phyloP scores from a whole-genome alignment of 352 stramenopile species.

The Phytophthora chlamydospora region DNA sequence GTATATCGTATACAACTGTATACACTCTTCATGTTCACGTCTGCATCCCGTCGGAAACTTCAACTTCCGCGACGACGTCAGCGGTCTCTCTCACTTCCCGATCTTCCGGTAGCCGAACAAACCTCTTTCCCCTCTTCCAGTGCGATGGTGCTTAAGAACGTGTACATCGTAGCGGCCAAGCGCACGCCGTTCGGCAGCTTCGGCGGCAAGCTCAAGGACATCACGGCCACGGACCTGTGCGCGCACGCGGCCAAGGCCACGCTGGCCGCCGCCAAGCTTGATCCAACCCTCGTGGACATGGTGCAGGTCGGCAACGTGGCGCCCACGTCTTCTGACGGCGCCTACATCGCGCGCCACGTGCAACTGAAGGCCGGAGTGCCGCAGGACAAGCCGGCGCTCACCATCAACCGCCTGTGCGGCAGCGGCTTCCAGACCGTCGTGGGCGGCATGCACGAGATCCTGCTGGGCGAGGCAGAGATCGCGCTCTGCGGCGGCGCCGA shows the following conservation, averaged over 20 bases:
- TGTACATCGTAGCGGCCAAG: slow-evolving; percentile 97
- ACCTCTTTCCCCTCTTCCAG: slow-evolving; percentile 11
- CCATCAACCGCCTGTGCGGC: slow-evolving; percentile 98
- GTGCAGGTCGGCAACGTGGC: slow-evolving; percentile 98
- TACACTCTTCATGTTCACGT: slow-evolving; percentile 21
- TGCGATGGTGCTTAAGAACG: slow-evolving; percentile 73
- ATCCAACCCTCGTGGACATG: slow-evolving; percentile 90
- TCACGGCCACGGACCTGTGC: slow-evolving; percentile 93
- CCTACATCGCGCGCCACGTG: slow-evolving; percentile 96
- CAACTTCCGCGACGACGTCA: slow-evolving; percentile 18
- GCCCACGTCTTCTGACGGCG: slow-evolving; percentile 92
- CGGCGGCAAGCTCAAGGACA: slow-evolving; percentile 93
- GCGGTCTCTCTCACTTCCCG: slow-evolving; percentile 12
- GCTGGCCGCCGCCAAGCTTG: slow-evolving; percentile 73
- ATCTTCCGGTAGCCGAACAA: slow-evolving; percentile 16
- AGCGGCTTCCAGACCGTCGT: slow-evolving; percentile 97
- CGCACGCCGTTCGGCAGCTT: slow-evolving; percentile 96
- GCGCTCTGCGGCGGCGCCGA: slow-evolving; percentile 91
- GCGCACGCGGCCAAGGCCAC: slow-evolving; percentile 89
- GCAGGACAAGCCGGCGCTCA: slow-evolving; percentile 93
- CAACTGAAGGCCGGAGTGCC: slow-evolving; percentile 91
- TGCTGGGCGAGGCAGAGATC: slow-evolving; percentile 91
- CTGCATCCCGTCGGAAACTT: slow-evolving; percentile 29
- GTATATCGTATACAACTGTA: no score
- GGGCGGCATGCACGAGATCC: slow-evolving; percentile 91